These are phyloP conservation scores for Sphaerulina populicola DNA, from an alignment of 2,329 filamentous ascomycete genomes.

Conservation along the genomic window DNA sequence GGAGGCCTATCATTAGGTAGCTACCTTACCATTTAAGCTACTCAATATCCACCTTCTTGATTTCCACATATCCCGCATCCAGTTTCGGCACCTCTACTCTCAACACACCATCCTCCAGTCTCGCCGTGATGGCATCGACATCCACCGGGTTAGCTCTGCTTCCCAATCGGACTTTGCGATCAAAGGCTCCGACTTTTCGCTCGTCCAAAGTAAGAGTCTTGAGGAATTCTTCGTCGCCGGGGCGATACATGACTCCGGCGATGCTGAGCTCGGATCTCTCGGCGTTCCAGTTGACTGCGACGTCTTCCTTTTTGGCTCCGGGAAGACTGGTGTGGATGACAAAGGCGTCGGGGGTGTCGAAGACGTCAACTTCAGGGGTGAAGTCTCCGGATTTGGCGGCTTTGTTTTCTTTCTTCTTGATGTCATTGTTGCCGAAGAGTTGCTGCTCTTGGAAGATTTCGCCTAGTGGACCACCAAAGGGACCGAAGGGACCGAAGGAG, in stretches of 20 bases:
- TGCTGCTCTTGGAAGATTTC: constrained; percentile 31
- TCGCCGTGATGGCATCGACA: constrained; percentile 59
- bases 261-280: constrained; percentile 59
- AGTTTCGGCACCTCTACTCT: constrained; percentile 68
- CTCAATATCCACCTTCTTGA: constrained; percentile 47
- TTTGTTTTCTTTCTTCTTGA: constrained; percentile 7
- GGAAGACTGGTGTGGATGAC: constrained; percentile 66
- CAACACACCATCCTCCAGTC: constrained; percentile 69
- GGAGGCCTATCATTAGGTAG: too few species aligned
- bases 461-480: constrained; percentile 28
- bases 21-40: too few species aligned
- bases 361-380: constrained; percentile 63
- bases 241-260: constrained; percentile 64
- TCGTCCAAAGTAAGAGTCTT: constrained; percentile 56
- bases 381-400: constrained; percentile 38
- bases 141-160: constrained; percentile 53
- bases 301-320: constrained; percentile 69
- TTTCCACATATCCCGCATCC: constrained; percentile 53
- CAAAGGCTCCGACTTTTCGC: constrained; percentile 65
- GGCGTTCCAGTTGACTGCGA: constrained; percentile 67
- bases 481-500: constrained; percentile 21
- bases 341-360: constrained; percentile 57
- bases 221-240: constrained; percentile 62
- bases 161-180: constrained; percentile 58
- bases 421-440: constrained; percentile 32